These are phyloP conservation scores for Ceratobasidium papillatum DNA, from an alignment of 1,284 basidiomycete species.

Conservation along the genomic window DNA sequence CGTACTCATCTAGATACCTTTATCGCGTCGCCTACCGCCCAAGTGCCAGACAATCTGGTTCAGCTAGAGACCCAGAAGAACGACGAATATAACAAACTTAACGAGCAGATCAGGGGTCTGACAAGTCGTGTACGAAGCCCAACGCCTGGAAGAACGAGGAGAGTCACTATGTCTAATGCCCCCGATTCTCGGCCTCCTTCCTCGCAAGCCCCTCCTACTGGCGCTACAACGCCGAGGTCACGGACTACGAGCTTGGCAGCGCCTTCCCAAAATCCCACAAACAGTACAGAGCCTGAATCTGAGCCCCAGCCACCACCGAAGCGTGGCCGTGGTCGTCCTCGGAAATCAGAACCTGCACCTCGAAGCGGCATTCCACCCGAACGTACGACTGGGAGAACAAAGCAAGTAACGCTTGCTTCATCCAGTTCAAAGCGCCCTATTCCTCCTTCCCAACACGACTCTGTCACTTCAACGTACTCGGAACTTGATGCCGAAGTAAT, in stretches of 20 bases:
- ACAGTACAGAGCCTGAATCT: slow-evolving; percentile 5
- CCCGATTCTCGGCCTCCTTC: not conserved
- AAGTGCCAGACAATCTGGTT: slow-evolving; percentile 6
- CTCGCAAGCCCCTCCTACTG: not conserved
- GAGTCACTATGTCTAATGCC: slow-evolving; percentile 26
- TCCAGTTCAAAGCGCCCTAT: not conserved
- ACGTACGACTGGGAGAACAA: not conserved
- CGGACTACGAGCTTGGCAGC: slow-evolving; percentile 3
- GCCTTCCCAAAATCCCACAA: not conserved
- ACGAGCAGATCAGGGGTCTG: slow-evolving; percentile 11
- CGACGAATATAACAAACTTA: slow-evolving; percentile 17
- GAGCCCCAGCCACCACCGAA: not conserved
- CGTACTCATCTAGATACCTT: slow-evolving; percentile 18
- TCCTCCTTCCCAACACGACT: slow-evolving; percentile 31
- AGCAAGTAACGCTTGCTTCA: not conserved
- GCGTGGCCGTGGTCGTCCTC: slow-evolving; percentile 27
- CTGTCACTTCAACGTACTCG: slow-evolving; percentile 16
- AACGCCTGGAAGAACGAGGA: slow-evolving; percentile 29
- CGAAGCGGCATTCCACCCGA: not conserved
- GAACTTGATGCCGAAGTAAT: slow-evolving; percentile 22
- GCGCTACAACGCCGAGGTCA: not conserved
- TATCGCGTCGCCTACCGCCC: not conserved
- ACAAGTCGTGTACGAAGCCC: slow-evolving; percentile 35
- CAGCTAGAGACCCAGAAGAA: slow-evolving; percentile 23
- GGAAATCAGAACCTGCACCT: slow-evolving; percentile 28